Base-by-base conservation (phyloP, 2,329 filamentous ascomycete species). In the Fusarium mangiferae region DNA sequence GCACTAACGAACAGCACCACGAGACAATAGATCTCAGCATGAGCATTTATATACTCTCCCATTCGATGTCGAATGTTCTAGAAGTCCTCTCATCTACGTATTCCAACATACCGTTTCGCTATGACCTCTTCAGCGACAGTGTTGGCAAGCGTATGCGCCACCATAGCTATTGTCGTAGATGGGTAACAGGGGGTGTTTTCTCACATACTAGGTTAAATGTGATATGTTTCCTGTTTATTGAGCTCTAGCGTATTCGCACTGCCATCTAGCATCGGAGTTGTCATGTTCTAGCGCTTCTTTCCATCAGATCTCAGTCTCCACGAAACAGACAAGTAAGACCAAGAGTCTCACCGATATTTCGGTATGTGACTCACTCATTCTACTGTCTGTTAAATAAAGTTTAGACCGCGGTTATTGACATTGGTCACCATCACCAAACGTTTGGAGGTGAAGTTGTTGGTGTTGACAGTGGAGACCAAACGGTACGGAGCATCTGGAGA, bases 301-400 rank as follows among this genome's bases (percentile, higher is more conserved):
- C 14, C 20, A 57, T 57, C 55, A 48, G 17, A 57, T 57, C 41
- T 57, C 41, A 58, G 30, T 58, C 41, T 28, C n/a, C 5, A 13
- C 14, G 2, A 42, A 56, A 6, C 22, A 30, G 20, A 48, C 13
- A 36, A 28, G 10, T 4, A 5, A 26, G 22, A 11, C 20, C 13
- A 26, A n/a, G 18, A 35, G 3, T 22, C 39, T 49, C 30, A 48
- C 55, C 55, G 24, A 36, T 26, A 28, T 36, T 58, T 36, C 30
- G 20, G n/a, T 3, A 18, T 24, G 6, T 30, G 24, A n/a, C 36
- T 42, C 20, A 42, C 52, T 44, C 11, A 42, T 8, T 9, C 24
- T 6, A 5, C 8, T 56, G 7, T 12, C 9, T 15, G 2, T 39
- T 9, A 22, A 41, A 41, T 39, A 4, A 39, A 54, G 22, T 33